A percentile compares a stretch with the other conserved stretches of the same genome.
Evolutionary conservation across 768 basidiomycete species (phyloP).

Genomic region (Leucocoprinus birnbaumii): DNA sequence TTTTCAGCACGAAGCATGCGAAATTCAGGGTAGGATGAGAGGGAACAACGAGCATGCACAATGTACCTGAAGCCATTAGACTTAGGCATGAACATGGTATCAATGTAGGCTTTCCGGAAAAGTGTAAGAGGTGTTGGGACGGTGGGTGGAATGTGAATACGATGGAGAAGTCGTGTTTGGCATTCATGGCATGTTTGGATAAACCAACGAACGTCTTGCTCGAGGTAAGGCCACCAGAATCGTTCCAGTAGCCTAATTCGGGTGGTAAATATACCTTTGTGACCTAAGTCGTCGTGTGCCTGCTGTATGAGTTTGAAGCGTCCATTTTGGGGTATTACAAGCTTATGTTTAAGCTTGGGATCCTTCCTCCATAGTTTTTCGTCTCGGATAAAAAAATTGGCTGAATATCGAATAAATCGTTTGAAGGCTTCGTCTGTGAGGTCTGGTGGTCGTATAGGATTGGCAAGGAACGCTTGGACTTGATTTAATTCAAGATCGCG

Average conservation of each 20-base stretch:
- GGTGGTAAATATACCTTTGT: constrained; percentile 24
- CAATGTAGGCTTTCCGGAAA: constrained; percentile 23
- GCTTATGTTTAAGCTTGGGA: constrained; percentile 16
- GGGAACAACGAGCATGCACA: constrained; percentile 21
- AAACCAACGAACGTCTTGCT: constrained; percentile 29
- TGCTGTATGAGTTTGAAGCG: constrained; percentile 14
- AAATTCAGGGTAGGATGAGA: constrained; percentile 21
- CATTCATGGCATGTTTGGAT: constrained; percentile 29
- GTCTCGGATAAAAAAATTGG: constrained; percentile 16
- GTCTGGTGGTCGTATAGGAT: no score
- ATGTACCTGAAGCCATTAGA: constrained; percentile 20
- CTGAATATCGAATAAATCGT: not conserved
- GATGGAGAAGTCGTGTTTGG: constrained; percentile 20
- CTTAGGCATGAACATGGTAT: constrained; percentile 25
- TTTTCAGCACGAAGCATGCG: constrained; percentile 19
- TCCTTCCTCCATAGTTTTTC: constrained; percentile 18
- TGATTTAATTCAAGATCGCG: constrained; percentile 10
- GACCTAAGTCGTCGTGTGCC: constrained; percentile 26
- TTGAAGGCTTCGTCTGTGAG: no score
- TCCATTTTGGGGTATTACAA: constrained; percentile 12
- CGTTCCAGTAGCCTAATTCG: constrained; percentile 15
- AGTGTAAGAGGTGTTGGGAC: constrained; percentile 20
- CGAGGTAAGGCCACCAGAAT: constrained; percentile 25
- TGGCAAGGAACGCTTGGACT: constrained; percentile 13
- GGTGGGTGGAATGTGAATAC: constrained; percentile 24